Conservation (phyloP, 2,329 filamentous ascomycete species). For the Pezicula rhizophila region DNA sequence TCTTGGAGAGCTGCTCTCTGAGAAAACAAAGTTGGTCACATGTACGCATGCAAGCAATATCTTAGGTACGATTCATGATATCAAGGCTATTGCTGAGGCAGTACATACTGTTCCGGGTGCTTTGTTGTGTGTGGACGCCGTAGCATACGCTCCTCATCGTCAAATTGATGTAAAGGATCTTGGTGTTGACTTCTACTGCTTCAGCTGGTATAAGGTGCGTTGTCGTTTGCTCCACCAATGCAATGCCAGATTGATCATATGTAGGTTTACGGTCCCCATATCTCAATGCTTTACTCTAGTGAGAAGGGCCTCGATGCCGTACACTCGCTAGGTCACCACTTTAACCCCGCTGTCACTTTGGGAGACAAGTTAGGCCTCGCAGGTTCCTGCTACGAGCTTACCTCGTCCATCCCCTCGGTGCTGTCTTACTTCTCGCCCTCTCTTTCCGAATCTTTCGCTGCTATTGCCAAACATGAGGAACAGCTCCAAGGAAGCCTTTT, state of each 20-base stretch:
- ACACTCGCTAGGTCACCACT: conserved; percentile 58
- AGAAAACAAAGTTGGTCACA: conserved; percentile 62
- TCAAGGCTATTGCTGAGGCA: conserved; percentile 46
- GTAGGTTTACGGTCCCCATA: conserved; percentile 67
- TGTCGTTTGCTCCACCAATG: background rate
- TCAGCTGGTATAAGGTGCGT: conserved; percentile 69
- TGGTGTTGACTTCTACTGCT: conserved; percentile 70
- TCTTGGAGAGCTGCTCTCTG: conserved; percentile 52
- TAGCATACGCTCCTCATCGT: conserved; percentile 70
- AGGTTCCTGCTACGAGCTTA: conserved; percentile 64
- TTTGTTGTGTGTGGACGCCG: conserved; percentile 67
- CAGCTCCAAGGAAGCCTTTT: conserved; percentile 53
- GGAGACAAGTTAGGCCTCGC: conserved; percentile 64
- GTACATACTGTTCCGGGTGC: conserved; percentile 46
- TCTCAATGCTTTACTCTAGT: conserved; percentile 64
- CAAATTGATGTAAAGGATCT: conserved; percentile 61
- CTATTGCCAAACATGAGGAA: conserved; percentile 53
- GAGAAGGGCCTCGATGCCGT: conserved; percentile 49
- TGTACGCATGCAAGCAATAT: conserved; percentile 73
- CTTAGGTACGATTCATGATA: conserved; percentile 63
- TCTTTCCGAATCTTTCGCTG: conserved; percentile 37
- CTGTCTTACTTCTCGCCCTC: conserved; percentile 51
- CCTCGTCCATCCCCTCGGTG: conserved; percentile 55
- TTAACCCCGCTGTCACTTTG: conserved; percentile 54
- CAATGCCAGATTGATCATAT: background rate